phyloP scores from a whole-genome alignment of 345 rosid genomes.

The Citrus medica region DNA sequence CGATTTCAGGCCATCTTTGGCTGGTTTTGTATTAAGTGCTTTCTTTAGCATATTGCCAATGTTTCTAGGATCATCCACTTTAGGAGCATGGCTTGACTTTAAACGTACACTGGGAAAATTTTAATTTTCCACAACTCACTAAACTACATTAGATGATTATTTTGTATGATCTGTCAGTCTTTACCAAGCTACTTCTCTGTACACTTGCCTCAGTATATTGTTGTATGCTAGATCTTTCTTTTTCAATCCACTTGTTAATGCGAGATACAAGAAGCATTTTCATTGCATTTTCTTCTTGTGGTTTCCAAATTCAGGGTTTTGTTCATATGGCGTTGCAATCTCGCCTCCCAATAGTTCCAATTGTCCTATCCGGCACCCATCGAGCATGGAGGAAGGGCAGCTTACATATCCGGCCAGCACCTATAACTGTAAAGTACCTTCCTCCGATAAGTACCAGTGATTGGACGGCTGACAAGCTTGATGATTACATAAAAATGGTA shows the following conservation, averaged over 20 bases:
- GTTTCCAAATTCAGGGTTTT: slow-evolving; percentile 41
- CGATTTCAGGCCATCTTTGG: neutral
- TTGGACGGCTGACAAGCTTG: slow-evolving; percentile 27
- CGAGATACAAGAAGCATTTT: neutral
- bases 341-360: slow-evolving; percentile 43
- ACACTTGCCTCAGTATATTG: neutral
- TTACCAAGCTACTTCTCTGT: neutral
- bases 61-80: neutral
- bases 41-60: neutral
- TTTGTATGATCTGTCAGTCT: neutral
- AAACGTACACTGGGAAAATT: neutral
- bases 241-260: neutral
- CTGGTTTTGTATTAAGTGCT: neutral
- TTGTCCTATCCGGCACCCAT: slow-evolving; percentile 49
- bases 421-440: slow-evolving; percentile 48
- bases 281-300: neutral
- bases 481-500: slow-evolving; percentile 22
- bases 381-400: slow-evolving; percentile 61
- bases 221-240: neutral
- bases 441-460: slow-evolving; percentile 35
- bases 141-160: neutral
- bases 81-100: neutral
- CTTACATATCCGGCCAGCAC: slow-evolving; percentile 45
- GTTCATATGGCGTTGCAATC: slow-evolving; percentile 53
- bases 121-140: neutral